Percentiles rank a stretch among this genome's conserved stretches.
These are phyloP conservation scores for Aspergillus affinis DNA, from an alignment of 495 filamentous ascomycete species.

Conservation along the genomic window DNA sequence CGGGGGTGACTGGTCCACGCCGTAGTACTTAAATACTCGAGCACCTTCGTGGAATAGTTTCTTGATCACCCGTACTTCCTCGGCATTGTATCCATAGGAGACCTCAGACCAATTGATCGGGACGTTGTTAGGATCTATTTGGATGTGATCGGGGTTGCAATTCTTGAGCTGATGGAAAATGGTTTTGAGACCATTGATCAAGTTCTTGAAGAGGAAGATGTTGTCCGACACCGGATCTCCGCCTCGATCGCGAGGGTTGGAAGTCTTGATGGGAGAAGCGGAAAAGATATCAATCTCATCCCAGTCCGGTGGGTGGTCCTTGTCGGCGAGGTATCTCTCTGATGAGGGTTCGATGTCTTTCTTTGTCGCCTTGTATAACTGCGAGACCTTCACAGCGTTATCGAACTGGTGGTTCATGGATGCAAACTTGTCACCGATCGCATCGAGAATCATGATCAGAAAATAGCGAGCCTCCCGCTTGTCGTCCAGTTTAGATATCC, in stretches of 20 bases:
- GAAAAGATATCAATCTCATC: constrained; percentile 98
- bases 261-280: constrained; percentile 93
- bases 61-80: constrained; percentile 94
- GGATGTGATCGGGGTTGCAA: constrained; percentile 69
- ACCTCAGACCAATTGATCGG: constrained; percentile 94
- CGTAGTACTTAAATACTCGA: constrained; percentile 94
- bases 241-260: constrained; percentile 85
- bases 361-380: constrained; percentile 60
- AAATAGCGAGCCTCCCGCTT: constrained; percentile 94
- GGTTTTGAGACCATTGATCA: constrained; percentile 96
- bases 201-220: constrained; percentile 95
- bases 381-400: constrained; percentile 91
- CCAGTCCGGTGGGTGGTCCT: constrained; percentile 80
- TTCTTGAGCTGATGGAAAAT: constrained; percentile 93
- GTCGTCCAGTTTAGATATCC: constrained; percentile 85
- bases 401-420: constrained; percentile 95
- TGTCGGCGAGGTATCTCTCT: constrained; percentile 82
- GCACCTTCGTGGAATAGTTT: constrained; percentile 97
- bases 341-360: constrained; percentile 59
- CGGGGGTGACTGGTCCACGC: constrained; percentile 73
- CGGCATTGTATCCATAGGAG: constrained; percentile 93
- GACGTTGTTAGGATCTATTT: constrained; percentile 72
- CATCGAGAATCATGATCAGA: constrained; percentile 94
- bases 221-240: constrained; percentile 96
- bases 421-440: constrained; percentile 96